These are phyloP conservation scores for Earliella scabrosa DNA, from an alignment of 1,284 basidiomycete species.

Conservation along the genomic window DNA sequence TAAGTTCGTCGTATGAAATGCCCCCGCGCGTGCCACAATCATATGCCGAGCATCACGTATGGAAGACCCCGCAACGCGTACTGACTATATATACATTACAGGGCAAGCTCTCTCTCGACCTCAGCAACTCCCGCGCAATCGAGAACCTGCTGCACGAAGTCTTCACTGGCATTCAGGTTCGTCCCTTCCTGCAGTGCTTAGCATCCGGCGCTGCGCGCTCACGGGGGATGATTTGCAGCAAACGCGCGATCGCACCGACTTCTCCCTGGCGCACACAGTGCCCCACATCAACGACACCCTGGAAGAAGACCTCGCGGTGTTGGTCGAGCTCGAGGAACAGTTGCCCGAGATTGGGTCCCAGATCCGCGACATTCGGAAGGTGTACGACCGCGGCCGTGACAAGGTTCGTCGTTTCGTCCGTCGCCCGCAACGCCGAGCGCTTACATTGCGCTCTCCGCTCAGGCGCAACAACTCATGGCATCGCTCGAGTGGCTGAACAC, in stretches of 20 bases:
- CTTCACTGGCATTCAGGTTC: constrained; percentile 58
- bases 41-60: constrained; percentile 11
- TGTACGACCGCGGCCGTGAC: constrained; percentile 70
- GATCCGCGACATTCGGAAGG: constrained; percentile 57
- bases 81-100: constrained; percentile 30
- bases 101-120: constrained; percentile 65
- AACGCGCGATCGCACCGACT: constrained; percentile 58
- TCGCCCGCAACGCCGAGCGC: not conserved
- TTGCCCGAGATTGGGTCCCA: constrained; percentile 65
- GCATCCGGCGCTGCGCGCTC: too few species aligned
- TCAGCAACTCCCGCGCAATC: constrained; percentile 73
- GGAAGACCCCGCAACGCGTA: constrained; percentile 9
- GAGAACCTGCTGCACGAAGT: constrained; percentile 68
- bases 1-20: not conserved
- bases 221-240: constrained; percentile 42
- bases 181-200: constrained; percentile 16
- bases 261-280: constrained; percentile 58
- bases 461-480: constrained; percentile 64
- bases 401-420: constrained; percentile 49
- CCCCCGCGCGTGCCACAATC: constrained; percentile 10
- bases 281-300: constrained; percentile 63
- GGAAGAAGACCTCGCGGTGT: constrained; percentile 54
- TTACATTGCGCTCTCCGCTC: not conserved
- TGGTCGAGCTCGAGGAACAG: constrained; percentile 53
- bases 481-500: constrained; percentile 76